A percentile compares a stretch with the other conserved stretches of the same genome.
phyloP scores from a whole-genome alignment of 495 filamentous ascomycete genomes.

The Daldinia decipiens region DNA sequence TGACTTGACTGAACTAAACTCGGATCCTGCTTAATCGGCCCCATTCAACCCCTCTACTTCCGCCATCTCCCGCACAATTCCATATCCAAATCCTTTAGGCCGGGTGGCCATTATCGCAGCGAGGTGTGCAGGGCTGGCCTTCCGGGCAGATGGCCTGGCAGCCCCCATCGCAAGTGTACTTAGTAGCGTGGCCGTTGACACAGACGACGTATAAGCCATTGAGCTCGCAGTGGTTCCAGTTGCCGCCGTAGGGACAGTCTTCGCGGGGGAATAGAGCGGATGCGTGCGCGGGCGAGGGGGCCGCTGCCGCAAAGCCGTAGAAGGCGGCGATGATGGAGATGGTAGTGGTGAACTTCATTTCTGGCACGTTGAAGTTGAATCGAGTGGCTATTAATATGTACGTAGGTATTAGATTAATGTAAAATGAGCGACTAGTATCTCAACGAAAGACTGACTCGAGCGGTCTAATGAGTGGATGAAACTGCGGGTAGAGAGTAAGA shows the following conservation, averaged over 20 bases:
- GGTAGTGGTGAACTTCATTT: constrained; percentile 14
- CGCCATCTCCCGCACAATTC: neutral
- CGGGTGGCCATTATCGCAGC: constrained; percentile 4
- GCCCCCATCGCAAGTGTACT: constrained; percentile 13
- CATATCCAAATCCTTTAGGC: neutral
- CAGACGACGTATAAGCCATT: constrained; percentile 9
- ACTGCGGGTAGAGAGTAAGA: neutral
- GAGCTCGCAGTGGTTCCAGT: constrained; percentile 10
- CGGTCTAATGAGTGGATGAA: neutral
- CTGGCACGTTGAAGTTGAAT: neutral
- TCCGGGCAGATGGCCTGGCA: constrained; percentile 11
- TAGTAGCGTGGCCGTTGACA: neutral
- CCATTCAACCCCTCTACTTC: neutral
- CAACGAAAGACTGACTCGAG: neutral
- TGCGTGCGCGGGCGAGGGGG: neutral
- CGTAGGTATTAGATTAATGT: neutral
- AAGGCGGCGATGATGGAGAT: neutral
- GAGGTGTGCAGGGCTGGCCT: constrained; percentile 4
- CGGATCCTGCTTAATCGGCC: neutral
- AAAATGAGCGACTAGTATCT: neutral
- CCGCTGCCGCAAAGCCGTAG: neutral
- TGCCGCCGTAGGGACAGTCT: constrained; percentile 14
- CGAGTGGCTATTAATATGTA: neutral
- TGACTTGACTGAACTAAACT: too few species aligned
- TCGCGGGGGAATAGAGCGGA: neutral